Conservation (phyloP, 805 yeast species). For the Wickerhamomyces kurtzmanii region DNA sequence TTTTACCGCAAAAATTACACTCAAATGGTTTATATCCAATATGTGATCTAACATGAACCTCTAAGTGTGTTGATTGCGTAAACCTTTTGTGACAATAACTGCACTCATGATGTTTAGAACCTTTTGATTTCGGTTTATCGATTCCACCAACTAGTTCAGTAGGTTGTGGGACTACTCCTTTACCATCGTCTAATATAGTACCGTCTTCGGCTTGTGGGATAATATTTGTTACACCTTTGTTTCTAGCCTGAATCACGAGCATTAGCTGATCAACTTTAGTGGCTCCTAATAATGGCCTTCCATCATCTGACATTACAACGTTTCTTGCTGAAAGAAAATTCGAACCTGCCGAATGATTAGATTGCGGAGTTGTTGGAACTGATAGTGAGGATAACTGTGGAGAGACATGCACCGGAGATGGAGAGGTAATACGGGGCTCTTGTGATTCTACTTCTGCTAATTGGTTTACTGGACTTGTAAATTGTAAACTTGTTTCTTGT, state of each 20-base stretch:
- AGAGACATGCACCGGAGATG: too few species aligned
- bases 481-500: too few species aligned
- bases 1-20: conserved; percentile 69
- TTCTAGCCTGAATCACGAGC: conserved; percentile 85
- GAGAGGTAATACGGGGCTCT: too few species aligned
- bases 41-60: conserved; percentile 82
- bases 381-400: conserved; percentile 7
- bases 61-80: conserved; percentile 85
- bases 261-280: conserved; percentile 87
- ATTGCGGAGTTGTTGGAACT: conserved; percentile 11
- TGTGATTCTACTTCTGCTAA: too few species aligned
- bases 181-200: conserved; percentile 43
- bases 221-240: conserved; percentile 59
- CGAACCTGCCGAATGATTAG: conserved; percentile 7
- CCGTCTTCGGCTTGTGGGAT: conserved; percentile 66
- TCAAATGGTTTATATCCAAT: conserved; percentile 80
- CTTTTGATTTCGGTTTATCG: conserved; percentile 42
- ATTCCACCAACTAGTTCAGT: conserved; percentile 72
- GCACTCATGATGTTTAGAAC: conserved; percentile 55
- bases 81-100: conserved; percentile 72
- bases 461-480: too few species aligned
- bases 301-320: conserved; percentile 42
- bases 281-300: conserved; percentile 68
- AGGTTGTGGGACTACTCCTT: conserved; percentile 44
- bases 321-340: conserved; percentile 36